Evolutionary conservation across 805 yeast species (phyloP).

Genomic region (Ogataea sp.): DNA sequence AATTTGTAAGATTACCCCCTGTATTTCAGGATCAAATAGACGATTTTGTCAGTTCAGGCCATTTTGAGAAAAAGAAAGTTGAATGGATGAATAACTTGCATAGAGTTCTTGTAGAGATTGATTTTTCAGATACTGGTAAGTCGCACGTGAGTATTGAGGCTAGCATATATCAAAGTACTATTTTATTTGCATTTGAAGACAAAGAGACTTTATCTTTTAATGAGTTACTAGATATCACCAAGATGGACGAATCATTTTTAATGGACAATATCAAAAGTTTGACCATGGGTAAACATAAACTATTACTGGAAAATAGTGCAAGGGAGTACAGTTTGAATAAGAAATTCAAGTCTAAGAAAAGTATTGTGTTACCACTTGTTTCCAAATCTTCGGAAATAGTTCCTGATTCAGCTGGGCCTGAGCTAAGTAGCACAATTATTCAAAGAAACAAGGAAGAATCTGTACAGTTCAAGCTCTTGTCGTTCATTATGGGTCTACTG

Average conservation of each 20-base stretch:
- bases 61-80: conserved; percentile 10
- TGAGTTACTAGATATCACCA: conserved; percentile 20
- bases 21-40: background rate
- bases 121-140: conserved; percentile 21
- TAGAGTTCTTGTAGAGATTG: conserved; percentile 26
- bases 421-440: background rate
- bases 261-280: conserved; percentile 24
- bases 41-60: background rate
- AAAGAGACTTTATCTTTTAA: conserved; percentile 12
- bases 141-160: conserved; percentile 25
- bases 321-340: background rate
- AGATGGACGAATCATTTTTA: conserved; percentile 27
- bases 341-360: background rate
- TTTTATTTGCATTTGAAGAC: conserved; percentile 25
- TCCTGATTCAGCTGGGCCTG: background rate
- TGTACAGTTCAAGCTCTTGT: background rate
- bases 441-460: background rate
- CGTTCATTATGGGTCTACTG: conserved; percentile 16
- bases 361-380: conserved; percentile 20
- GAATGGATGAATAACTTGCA: conserved; percentile 39
- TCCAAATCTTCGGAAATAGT: conserved; percentile 14
- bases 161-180: conserved; percentile 36
- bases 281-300: conserved; percentile 23
- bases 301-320: conserved; percentile 10
- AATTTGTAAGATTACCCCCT: background rate